These are phyloP conservation scores for Boletus tomentosulus DNA, from an alignment of 768 basidiomycete species.

Conservation along the genomic window DNA sequence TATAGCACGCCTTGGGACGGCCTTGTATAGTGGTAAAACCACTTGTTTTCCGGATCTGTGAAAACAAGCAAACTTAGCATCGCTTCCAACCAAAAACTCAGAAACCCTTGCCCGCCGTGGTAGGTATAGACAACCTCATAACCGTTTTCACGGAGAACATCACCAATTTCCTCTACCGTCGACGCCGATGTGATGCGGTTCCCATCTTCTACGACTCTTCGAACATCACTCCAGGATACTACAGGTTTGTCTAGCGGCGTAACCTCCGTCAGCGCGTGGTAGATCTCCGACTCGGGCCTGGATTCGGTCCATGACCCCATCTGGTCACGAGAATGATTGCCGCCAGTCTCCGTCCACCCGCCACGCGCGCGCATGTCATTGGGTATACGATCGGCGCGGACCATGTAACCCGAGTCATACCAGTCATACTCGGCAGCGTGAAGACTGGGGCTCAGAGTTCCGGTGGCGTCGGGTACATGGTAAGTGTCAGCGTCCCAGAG, in stretches of 20 bases:
- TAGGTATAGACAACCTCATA: slow-evolving; percentile 42
- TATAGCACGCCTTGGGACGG: slow-evolving; percentile 31
- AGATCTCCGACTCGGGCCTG: slow-evolving; percentile 11
- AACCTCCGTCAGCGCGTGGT: slow-evolving; percentile 14
- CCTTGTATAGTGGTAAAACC: slow-evolving; percentile 31
- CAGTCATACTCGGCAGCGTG: slow-evolving; percentile 34
- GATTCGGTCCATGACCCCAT: slow-evolving; percentile 19
- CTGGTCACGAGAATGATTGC: slow-evolving; percentile 10
- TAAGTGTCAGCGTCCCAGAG: slow-evolving; percentile 36
- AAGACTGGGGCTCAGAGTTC: slow-evolving; percentile 21
- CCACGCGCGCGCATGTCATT: slow-evolving; percentile 31
- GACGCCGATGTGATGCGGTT: slow-evolving; percentile 17
- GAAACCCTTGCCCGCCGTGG: slow-evolving; percentile 34
- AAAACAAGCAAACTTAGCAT: neutral
- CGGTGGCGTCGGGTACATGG: slow-evolving; percentile 21
- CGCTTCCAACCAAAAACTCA: neutral
- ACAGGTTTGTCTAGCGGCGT: slow-evolving; percentile 11
- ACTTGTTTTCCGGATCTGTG: slow-evolving; percentile 39
- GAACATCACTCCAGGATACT: slow-evolving; percentile 25
- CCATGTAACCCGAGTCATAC: slow-evolving; percentile 32
- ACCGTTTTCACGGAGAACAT: slow-evolving; percentile 35
- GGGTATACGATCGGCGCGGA: slow-evolving; percentile 37
- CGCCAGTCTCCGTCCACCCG: slow-evolving; percentile 19
- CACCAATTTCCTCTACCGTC: slow-evolving; percentile 27
- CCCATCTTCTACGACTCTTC: slow-evolving; percentile 18